Evolutionary conservation across 2,329 filamentous ascomycete genomes (phyloP), one percentile per base, ranked within the genome.

Genomic region (Ascomycota sp.): DNA sequence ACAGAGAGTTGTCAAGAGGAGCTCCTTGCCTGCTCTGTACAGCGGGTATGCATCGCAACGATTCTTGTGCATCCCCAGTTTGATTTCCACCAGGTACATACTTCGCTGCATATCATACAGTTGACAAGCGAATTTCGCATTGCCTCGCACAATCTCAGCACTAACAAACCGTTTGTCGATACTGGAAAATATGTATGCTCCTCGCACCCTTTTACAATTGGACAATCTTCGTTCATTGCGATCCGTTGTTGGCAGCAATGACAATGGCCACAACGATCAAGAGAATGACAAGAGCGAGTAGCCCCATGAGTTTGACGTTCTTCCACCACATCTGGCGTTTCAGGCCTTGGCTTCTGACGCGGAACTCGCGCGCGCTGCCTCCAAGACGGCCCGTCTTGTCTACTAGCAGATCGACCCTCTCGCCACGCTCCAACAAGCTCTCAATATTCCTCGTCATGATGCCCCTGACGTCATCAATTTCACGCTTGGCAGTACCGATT

Each of bases 311-410:
- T 61, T 91, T 91, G 31, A 92, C 68, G 53, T 98, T 95, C 73
- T 95, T 95, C 86, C 86, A 95, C 89, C 89, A 98, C 89, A 98
- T 95, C 56, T 76, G 69, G 49, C 91, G 68, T 59, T 89, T 79
- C 45, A 98, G 55, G 1, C 82, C 83, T 24, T 83, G 64, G 52
- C 79, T 91, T 43, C 86, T 66, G 12, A 95, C 75, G 34, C 89
- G 64, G 51, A 98, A 98, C 51, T 98, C 89, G 45, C 76, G 66
- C 35, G 89, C 83, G 52, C 73, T 89, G 25, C 80, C 81, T 10
- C 86, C 89, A 29, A 98, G 56, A 30, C 83, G 66, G 51, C 93
- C 86, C 33, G 91, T 98, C 71, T 98, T 93, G 54, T 95, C 84
- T 16, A 98, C 84, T 31, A 98, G 59, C 43, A 93, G 55, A 57